Evolutionary conservation across 2,329 filamentous ascomycete genomes (phyloP), one percentile per base, ranked within the genome.

Genomic region (Ophiostoma novo-ulmi): DNA sequence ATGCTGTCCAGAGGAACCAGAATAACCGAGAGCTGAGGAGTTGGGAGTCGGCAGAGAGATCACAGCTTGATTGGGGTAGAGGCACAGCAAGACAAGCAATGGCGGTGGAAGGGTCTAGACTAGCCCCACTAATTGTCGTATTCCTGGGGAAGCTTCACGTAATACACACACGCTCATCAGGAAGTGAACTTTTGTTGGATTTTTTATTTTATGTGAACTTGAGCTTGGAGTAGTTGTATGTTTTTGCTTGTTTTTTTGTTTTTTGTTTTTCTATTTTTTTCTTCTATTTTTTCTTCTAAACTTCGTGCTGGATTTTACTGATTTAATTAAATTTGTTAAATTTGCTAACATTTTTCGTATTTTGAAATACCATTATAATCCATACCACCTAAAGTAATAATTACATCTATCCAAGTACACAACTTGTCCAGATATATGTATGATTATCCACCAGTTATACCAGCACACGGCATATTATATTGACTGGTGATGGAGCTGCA

Each of bases 61-160:
- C 58, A 20, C 58, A 17, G 26, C 26, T 63, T 35, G 58, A 63
- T 63, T 63, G 26, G 58, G 58, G 35, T 26, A 35, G n/a, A 31
- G 52, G 52, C 7, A 58, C 22, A 26, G 52, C 6, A 5, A 58
- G 52, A 48, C 44, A 48, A 58, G 52, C 22, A 11, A 58, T 13
- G 11, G 10, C 17, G 11, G 52, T 35, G 26, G 55, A 36, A 63
- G 58, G 58, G 58, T 63, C 58, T 35, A 63, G 22, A 6, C 58
- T 17, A 13, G 58, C 13, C 26, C 58, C 58, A 35, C 58, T 35
- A 20, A 6, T 31, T 63, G 14, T 22, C 22, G 0, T 58, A 58
- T 26, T 17, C 35, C 58, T 63, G 58, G 58, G 58, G 58, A 63
- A 63, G 58, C 11, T 63, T 58, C 52, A 17, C 52, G 52, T 58